Evolutionary conservation across 176 grass and related monocot genomes (phyloP).

Genomic region (Oryza australiensis): DNA sequence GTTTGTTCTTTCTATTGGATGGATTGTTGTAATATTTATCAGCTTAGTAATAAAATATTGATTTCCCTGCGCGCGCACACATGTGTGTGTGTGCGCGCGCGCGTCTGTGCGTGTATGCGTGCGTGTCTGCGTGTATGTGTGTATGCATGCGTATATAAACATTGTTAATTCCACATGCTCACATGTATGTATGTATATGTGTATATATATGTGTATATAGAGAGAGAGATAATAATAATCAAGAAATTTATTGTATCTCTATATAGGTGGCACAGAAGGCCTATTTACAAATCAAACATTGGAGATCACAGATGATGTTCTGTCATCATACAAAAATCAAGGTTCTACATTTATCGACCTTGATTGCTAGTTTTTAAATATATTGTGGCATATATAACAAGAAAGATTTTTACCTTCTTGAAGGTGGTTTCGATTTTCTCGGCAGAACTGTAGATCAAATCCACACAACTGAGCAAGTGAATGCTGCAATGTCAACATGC

Average conservation of each 20-base stretch:
- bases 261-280: conserved; percentile 54
- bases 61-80: no score
- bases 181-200: no score
- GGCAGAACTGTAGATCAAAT: conserved; percentile 55
- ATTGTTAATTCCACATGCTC: no score
- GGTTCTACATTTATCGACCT: neutral
- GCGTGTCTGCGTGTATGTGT: no score
- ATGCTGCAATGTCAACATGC: conserved; percentile 47
- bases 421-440: conserved; percentile 59
- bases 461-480: conserved; percentile 43
- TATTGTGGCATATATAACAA: neutral
- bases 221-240: no score
- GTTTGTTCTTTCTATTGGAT: neutral
- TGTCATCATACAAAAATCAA: conserved; percentile 37
- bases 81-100: no score
- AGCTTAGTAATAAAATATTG: no score
- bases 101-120: no score
- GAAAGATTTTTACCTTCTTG: neutral
- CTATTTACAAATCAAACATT: conserved; percentile 44
- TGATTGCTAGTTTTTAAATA: neutral
- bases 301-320: conserved; percentile 23
- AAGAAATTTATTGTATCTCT: neutral
- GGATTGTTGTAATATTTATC: neutral
- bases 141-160: no score
- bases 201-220: neutral